Conservation (phyloP, 2,329 filamentous ascomycete species). For the Trichoderma citrinoviride region DNA sequence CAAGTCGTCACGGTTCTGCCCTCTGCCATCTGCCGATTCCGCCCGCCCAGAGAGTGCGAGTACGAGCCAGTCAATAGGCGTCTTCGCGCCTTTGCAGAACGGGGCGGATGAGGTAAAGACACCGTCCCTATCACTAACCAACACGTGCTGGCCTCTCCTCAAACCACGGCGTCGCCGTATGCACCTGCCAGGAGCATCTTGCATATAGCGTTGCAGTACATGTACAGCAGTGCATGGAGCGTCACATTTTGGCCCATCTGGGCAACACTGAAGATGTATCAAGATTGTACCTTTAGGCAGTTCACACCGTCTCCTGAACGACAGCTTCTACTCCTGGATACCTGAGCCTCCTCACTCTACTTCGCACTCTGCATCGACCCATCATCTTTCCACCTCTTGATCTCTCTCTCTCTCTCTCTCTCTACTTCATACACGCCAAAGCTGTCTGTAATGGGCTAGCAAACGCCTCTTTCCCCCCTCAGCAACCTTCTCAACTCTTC, state of each 20-base stretch:
- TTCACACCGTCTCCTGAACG: slow-evolving; percentile 2
- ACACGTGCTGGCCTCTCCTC: slow-evolving; percentile 19
- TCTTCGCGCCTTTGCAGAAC: slow-evolving; percentile 8
- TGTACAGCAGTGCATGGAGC: slow-evolving; percentile 6
- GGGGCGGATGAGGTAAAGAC: not conserved
- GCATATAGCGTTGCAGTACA: slow-evolving; percentile 10
- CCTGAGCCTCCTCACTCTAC: not conserved
- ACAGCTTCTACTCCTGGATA: not conserved
- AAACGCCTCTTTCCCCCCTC: not conserved
- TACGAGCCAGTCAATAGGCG: slow-evolving; percentile 9
- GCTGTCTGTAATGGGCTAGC: not conserved
- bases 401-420: not conserved
- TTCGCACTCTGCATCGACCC: not conserved
- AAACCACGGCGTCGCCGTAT: slow-evolving; percentile 19
- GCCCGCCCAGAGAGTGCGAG: not conserved
- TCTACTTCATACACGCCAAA: not conserved
- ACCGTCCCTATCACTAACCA: slow-evolving; percentile 7
- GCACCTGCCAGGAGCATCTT: slow-evolving; percentile 21
- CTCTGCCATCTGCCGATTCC: not conserved
- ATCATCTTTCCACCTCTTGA: slow-evolving; percentile 1
- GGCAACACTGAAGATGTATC: slow-evolving; percentile 10
- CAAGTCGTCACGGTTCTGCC: not conserved
- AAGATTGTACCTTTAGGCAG: slow-evolving; percentile 15
- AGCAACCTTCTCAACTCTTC: not conserved
- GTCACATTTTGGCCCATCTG: slow-evolving; percentile 9